A percentile compares a stretch with the other conserved stretches of the same genome.
Evolutionary conservation across 108 stramenopile species (phyloP).

Genomic region (Cylindrotheca closterium): DNA sequence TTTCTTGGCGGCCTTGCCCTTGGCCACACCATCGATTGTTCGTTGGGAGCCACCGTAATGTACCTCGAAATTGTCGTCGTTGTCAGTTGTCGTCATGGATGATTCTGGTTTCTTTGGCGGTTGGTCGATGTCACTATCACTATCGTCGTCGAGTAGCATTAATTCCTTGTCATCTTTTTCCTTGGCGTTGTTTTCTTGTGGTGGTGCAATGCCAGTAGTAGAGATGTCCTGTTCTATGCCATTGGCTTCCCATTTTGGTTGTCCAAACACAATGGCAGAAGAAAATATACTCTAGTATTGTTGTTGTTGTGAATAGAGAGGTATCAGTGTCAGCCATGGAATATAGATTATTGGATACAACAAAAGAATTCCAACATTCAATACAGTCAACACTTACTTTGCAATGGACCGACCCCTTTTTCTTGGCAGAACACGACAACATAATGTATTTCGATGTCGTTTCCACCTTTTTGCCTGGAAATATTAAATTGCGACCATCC

Average conservation of each 20-base stretch:
- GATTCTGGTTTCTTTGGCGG: too few relatives aligned
- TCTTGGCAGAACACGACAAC: constrained; percentile 29
- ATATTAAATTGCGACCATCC: constrained; percentile 18
- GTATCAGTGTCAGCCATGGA: background rate
- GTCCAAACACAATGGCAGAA: constrained; percentile 69
- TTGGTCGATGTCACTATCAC: background rate
- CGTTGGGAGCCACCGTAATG: constrained; percentile 78
- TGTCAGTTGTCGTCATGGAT: too few relatives aligned
- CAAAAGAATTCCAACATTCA: background rate
- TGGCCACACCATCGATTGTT: constrained; percentile 52
- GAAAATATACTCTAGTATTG: constrained; percentile 65
- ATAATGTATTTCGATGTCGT: constrained; percentile 39
- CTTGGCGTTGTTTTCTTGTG: background rate
- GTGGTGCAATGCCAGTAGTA: background rate
- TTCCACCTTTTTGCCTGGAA: constrained; percentile 40
- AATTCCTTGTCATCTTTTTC: background rate
- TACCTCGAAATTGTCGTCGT: too few relatives aligned
- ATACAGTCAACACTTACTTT: constrained; percentile 31
- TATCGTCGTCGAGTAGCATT: background rate
- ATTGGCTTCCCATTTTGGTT: constrained; percentile 33
- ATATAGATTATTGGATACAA: background rate
- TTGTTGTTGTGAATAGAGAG: too few relatives aligned
- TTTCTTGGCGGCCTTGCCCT: constrained; percentile 13
- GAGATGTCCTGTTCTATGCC: background rate
- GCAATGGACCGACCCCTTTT: constrained; percentile 48